phyloP scores from a whole-genome alignment of 306 rosid species.

The Arachis hypogaea region DNA sequence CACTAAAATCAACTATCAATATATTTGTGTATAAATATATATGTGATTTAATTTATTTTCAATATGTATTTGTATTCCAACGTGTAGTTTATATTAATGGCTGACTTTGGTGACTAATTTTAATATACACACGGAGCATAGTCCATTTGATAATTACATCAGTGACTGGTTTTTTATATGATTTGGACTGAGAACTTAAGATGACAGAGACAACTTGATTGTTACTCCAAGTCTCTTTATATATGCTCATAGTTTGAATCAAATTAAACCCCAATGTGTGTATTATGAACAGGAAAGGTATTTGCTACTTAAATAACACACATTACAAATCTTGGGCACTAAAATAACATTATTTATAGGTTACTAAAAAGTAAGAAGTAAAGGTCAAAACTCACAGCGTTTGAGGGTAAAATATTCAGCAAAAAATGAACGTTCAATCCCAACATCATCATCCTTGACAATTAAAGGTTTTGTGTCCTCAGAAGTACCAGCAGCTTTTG shows the following conservation, averaged over 20 bases:
- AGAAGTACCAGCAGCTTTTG: constrained; percentile 30
- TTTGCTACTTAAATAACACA: constrained; percentile 11
- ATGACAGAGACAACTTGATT: no score
- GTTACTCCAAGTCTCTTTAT: no score
- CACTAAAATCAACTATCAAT: no score
- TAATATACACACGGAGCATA: no score
- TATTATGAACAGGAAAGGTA: constrained; percentile 10
- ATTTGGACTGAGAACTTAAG: no score
- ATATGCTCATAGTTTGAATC: neutral
- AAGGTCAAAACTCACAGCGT: constrained; percentile 58
- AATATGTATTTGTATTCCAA: no score
- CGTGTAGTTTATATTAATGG: no score
- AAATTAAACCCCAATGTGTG: neutral
- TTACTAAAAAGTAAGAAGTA: constrained; percentile 21
- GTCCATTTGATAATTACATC: no score
- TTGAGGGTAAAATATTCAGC: constrained; percentile 46
- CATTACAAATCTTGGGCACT: neutral
- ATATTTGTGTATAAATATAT: no score
- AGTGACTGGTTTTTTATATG: no score
- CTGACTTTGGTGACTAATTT: no score
- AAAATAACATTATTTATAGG: constrained; percentile 20
- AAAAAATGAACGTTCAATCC: constrained; percentile 55
- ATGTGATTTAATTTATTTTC: no score
- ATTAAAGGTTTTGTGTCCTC: constrained; percentile 53
- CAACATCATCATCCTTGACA: constrained; percentile 49